Base-by-base conservation (phyloP, 2,329 filamentous ascomycete genomes). In the Cercospora sp. region DNA sequence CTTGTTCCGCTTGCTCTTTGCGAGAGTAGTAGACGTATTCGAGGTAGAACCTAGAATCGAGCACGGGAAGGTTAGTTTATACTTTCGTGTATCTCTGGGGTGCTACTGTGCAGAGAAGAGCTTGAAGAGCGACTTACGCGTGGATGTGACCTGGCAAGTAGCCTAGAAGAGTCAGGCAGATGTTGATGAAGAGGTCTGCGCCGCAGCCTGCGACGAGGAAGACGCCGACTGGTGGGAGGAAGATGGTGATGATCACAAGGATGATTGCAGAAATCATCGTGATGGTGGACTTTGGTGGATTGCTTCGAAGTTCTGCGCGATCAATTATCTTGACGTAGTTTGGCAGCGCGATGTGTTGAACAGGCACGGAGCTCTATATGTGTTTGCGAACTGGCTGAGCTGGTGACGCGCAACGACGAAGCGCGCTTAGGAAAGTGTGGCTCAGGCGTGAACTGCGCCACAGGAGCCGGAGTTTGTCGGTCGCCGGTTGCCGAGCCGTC, bases 11-110 rank as follows among this genome's bases (percentile, higher is more conserved):
- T 77, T 89, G 86, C 73, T 92, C 89, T 63, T 85, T 86, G 45
- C 90, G 90, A 75, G 92, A 87, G 79, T 90, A 94, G 82, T 94
- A 96, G 70, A 96, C 84, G 78, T 93, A 96, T 80, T 93, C 88
- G 69, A 93, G 73, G 78, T 94, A 95, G 79, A 94, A 93, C 10
- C 59, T 61, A 23, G 4, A 51, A 26, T 13, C 45, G 45, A 10
- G 4, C 0, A 3, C 5, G 20, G 30, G 10, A 33, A 39, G 55
- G 55, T 30, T 39, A 36, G 18, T 18, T n/a, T 23, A 13, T 8
- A 5, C 1, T 60, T 23, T 36, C 10, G 31, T 18, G 8, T 5
- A 26, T 10, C n/a, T n/a, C n/a, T n/a, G n/a, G n/a, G n/a, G n/a
- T n/a, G n/a, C n/a, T n/a, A n/a, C n/a, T n/a, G n/a, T n/a, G n/a